Percentiles rank a stretch among this genome's conserved stretches.
Conservation (phyloP, 2,329 filamentous ascomycete species). For the Diaporthe amygdali region DNA sequence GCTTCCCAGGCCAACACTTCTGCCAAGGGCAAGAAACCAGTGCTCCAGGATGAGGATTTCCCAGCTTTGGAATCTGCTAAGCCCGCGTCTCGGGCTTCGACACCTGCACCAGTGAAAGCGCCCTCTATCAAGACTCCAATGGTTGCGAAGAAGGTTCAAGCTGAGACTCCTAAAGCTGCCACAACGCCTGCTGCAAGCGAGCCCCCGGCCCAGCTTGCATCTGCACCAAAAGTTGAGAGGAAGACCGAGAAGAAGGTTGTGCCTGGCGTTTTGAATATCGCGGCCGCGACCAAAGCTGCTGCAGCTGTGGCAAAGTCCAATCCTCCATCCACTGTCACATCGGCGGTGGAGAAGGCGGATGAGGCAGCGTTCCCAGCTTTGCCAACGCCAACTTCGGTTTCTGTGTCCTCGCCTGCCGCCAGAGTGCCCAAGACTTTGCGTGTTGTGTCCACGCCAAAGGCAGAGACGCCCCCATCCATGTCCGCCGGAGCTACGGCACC, state of each 20-base stretch:
- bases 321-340: constrained; percentile 31
- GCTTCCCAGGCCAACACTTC: constrained; percentile 40
- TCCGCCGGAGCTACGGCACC: constrained; percentile 36
- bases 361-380: constrained; percentile 57
- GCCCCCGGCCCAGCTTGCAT: neutral
- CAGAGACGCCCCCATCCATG: constrained; percentile 54
- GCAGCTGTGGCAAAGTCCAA: constrained; percentile 37
- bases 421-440: constrained; percentile 69
- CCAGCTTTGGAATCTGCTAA: constrained; percentile 60
- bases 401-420: constrained; percentile 57
- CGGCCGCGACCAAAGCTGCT: constrained; percentile 49
- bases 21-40: constrained; percentile 34
- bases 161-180: constrained; percentile 26
- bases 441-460: constrained; percentile 71
- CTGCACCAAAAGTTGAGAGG: constrained; percentile 32
- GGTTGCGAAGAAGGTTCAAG: constrained; percentile 38
- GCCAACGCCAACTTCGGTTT: constrained; percentile 51
- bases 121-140: constrained; percentile 39
- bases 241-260: constrained; percentile 42
- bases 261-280: constrained; percentile 53
- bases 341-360: constrained; percentile 39
- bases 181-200: constrained; percentile 8
- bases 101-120: constrained; percentile 38
- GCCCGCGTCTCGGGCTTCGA: constrained; percentile 27
- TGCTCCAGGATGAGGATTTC: constrained; percentile 67